phyloP scores from a whole-genome alignment of 345 rosid genomes.

The Euphorbia pulcherrima region DNA sequence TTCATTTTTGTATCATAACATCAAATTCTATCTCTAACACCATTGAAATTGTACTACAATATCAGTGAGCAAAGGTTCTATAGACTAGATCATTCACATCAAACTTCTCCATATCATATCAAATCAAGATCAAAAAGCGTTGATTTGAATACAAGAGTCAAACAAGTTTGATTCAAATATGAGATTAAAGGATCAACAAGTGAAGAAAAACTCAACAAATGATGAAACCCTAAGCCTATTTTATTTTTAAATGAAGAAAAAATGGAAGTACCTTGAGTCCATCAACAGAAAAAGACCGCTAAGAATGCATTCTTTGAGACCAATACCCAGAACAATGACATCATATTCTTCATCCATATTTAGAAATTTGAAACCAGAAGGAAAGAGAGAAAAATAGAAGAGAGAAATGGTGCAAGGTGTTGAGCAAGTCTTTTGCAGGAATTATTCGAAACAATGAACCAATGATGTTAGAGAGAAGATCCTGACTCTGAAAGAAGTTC shows the following conservation, averaged over 20 bases:
- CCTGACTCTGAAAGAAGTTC: too few relatives aligned
- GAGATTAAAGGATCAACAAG: not conserved
- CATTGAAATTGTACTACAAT: too few relatives aligned
- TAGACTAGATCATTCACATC: not conserved
- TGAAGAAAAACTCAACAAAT: too few relatives aligned
- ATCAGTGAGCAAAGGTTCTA: not conserved
- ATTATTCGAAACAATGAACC: conserved; percentile 21
- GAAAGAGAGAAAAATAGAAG: not conserved
- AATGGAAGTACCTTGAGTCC: conserved; percentile 89
- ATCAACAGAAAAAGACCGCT: conserved; percentile 87
- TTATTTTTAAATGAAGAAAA: too few relatives aligned
- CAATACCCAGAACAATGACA: conserved; percentile 88
- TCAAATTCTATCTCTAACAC: too few relatives aligned
- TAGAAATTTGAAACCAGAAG: not conserved
- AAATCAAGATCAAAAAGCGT: too few relatives aligned
- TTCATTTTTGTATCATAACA: too few relatives aligned
- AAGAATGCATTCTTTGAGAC: conserved; percentile 94
- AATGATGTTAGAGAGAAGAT: not conserved
- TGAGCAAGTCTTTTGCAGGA: conserved; percentile 42
- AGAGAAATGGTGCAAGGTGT: not conserved
- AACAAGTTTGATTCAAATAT: too few relatives aligned
- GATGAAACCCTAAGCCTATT: not conserved
- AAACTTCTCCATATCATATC: too few relatives aligned
- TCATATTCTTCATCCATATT: conserved; percentile 91
- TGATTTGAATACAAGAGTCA: too few relatives aligned